Base-by-base conservation (phyloP, 805 yeast genomes). In the Citeromyces nyonsensis region DNA sequence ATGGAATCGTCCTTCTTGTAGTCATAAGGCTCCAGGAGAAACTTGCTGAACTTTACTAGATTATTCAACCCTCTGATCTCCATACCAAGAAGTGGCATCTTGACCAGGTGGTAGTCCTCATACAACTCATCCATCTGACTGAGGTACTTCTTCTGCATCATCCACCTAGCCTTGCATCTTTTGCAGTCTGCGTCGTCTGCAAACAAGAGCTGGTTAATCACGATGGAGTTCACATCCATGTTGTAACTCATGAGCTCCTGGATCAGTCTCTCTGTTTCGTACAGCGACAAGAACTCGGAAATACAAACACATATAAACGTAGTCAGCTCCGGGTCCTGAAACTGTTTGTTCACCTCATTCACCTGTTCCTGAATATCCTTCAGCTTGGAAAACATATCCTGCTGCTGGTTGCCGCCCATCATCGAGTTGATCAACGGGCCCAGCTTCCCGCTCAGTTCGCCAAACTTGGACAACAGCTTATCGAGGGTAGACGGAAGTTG, bases 261-360 rank as follows among this genome's bases (percentile, higher is more conserved):
- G 43, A 91, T 82, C 75, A 91, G 72, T 59, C 99, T 76, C 60
- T 91, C 99, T 12, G 97, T 88, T 57, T 91, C 99, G 56, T 91
- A 91, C 31, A 91, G 63, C 2, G 97, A 86, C 49, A 91, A 66
- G 57, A 91, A 91, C 60, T 91, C 99, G 31, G 96, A 84, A 42
- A 91, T 91, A 58, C 99, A 91, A 29, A 91, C 98, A 59, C 96
- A 91, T 24, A 91, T 81, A 47, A 81, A 81, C 0, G 98, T 91
- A 12, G 98, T 91, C 48, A 91, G 63, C 39, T 91, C 96, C 3
- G 98, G 95, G 54, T 91, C 75, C 44, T 93, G 85, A 62, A 91
- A 91, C 54, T 91, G 98, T 42, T 78, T 78, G 57, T 84, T 91
- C 38, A 88, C 95, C 51, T 84, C 93, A 30, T 73, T 62, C 15